phyloP scores from a whole-genome alignment of 169 alveolate species.

The Cryptosporidium sp. region DNA sequence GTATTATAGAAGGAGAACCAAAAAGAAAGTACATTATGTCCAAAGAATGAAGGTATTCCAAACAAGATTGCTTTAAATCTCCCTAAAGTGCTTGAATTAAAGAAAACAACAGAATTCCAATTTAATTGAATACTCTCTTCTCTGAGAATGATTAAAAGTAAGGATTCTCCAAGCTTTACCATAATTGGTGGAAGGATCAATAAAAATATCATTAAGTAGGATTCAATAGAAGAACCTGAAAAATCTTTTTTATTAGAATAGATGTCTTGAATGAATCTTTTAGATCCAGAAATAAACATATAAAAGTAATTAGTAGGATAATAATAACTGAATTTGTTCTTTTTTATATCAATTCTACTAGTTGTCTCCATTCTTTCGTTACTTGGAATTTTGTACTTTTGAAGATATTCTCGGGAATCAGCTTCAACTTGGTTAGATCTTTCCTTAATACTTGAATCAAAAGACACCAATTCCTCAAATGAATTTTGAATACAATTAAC shows the following conservation, averaged over 20 bases:
- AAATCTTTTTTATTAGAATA: not conserved
- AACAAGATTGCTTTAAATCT: not conserved
- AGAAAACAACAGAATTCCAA: slow-evolving; percentile 2
- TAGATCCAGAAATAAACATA: slow-evolving; percentile 47
- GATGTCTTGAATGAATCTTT: not conserved
- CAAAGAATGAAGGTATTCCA: slow-evolving; percentile 18
- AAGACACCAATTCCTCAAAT: not conserved
- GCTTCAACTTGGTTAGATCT: too few species aligned
- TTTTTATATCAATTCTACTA: slow-evolving; percentile 11
- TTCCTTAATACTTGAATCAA: not conserved
- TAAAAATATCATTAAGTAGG: slow-evolving; percentile 3
- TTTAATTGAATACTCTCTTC: not conserved
- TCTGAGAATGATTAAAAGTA: not conserved
- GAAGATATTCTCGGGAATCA: not conserved
- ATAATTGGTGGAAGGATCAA: slow-evolving; percentile 39
- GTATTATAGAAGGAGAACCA: slow-evolving; percentile 38
- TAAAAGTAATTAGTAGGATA: slow-evolving; percentile 48
- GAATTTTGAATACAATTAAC: not conserved
- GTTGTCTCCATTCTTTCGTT: not conserved
- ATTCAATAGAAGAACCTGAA: not conserved
- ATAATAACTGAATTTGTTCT: slow-evolving; percentile 40
- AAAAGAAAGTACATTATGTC: slow-evolving; percentile 39
- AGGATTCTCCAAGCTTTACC: slow-evolving; percentile 27
- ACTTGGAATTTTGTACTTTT: too few species aligned
- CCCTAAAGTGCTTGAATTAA: not conserved